These are phyloP conservation scores for Dryas drummondii DNA, from an alignment of 306 rosid species.

Conservation along the genomic window DNA sequence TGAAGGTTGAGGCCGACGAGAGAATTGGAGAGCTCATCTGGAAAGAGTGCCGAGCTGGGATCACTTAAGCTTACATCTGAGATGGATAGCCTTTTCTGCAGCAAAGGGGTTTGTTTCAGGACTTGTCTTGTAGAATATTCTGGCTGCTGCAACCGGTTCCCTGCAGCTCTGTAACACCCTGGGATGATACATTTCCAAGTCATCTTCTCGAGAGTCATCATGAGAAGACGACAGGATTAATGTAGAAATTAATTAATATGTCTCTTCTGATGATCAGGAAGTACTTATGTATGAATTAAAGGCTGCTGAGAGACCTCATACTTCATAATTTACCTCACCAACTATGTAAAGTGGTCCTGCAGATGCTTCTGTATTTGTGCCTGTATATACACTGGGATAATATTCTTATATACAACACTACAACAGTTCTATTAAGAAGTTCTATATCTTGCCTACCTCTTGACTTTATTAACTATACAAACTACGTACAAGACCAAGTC, in stretches of 20 bases:
- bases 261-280: conserved; percentile 9
- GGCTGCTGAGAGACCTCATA: conserved; percentile 22
- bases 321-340: conserved; percentile 38
- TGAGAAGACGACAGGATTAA: not conserved
- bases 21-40: conserved; percentile 72
- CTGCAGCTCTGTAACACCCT: conserved; percentile 48
- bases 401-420: too few species aligned
- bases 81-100: conserved; percentile 54
- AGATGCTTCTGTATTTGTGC: too few species aligned
- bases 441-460: conserved; percentile 38
- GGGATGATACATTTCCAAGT: conserved; percentile 75
- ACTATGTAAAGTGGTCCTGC: conserved; percentile 12
- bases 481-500: not conserved
- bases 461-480: conserved; percentile 18
- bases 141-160: conserved; percentile 13
- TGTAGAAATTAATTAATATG: not conserved
- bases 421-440: too few species aligned
- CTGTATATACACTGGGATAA: too few species aligned
- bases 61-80: conserved; percentile 56
- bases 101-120: conserved; percentile 39
- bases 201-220: conserved; percentile 48
- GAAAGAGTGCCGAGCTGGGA: conserved; percentile 42
- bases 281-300: conserved; percentile 5
- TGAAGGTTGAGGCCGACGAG: conserved; percentile 59
- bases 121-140: conserved; percentile 29